These are phyloP conservation scores for Kuraishia borneana DNA, from an alignment of 805 yeast genomes.

Conservation along the genomic window DNA sequence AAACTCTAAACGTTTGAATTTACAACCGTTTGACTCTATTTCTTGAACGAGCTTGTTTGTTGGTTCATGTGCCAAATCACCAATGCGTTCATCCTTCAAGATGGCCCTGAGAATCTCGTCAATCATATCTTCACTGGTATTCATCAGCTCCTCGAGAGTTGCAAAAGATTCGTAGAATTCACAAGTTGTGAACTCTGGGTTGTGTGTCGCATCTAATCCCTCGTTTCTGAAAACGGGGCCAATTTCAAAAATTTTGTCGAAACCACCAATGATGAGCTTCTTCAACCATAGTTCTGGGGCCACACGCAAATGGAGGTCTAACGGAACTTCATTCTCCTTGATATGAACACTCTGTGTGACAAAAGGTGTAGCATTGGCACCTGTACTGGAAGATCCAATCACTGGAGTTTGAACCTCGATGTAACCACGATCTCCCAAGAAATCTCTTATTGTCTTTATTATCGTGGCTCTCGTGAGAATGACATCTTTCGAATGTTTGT, in stretches of 20 bases:
- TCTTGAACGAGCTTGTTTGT: constrained; percentile 8
- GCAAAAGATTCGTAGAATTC: constrained; percentile 79
- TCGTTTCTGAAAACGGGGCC: constrained; percentile 86
- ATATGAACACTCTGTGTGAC: constrained; percentile 31
- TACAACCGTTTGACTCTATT: constrained; percentile 9
- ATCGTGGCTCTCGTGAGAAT: constrained; percentile 44
- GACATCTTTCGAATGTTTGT: constrained; percentile 33
- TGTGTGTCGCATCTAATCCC: constrained; percentile 86
- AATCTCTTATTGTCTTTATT: constrained; percentile 42
- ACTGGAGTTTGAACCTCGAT: constrained; percentile 88
- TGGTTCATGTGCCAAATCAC: constrained; percentile 11
- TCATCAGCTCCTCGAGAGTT: constrained; percentile 54
- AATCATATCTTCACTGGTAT: constrained; percentile 36
- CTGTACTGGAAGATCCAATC: constrained; percentile 53
- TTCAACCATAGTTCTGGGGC: constrained; percentile 97
- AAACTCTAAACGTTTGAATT: constrained; percentile 46
- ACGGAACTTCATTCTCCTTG: constrained; percentile 14
- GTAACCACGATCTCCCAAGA: constrained; percentile 43
- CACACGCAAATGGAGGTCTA: constrained; percentile 55
- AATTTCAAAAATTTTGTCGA: constrained; percentile 78
- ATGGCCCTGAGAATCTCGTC: neutral
- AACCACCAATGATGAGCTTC: constrained; percentile 70
- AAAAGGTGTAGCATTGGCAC: constrained; percentile 92
- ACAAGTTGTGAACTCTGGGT: constrained; percentile 87
- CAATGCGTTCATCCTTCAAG: constrained; percentile 5